phyloP scores from a whole-genome alignment of 345 rosid genomes.

The Brassica cretica region DNA sequence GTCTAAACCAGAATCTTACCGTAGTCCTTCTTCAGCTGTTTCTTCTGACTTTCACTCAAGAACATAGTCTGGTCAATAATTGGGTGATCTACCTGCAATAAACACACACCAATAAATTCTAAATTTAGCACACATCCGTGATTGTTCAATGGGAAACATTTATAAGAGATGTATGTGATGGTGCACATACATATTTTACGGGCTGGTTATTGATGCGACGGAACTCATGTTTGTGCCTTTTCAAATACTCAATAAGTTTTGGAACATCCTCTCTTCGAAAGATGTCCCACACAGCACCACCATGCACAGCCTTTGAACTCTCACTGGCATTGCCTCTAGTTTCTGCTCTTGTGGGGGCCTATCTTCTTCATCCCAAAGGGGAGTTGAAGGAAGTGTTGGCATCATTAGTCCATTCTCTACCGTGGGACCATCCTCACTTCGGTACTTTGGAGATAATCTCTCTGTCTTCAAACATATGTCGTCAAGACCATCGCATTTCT shows the following conservation, averaged over 20 bases:
- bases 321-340: not conserved
- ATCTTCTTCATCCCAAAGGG: slow-evolving; percentile 6
- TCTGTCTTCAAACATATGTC: slow-evolving; percentile 15
- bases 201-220: slow-evolving; percentile 45
- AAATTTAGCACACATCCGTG: not conserved
- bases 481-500: not conserved
- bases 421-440: slow-evolving; percentile 23
- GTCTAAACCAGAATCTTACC: slow-evolving; percentile 43
- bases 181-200: slow-evolving; percentile 15
- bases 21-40: slow-evolving; percentile 69
- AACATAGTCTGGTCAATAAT: slow-evolving; percentile 73
- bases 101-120: slow-evolving; percentile 45
- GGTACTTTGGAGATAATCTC: slow-evolving; percentile 10
- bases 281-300: slow-evolving; percentile 82
- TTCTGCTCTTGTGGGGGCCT: not conserved
- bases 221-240: slow-evolving; percentile 68
- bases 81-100: slow-evolving; percentile 59
- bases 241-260: slow-evolving; percentile 63
- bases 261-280: slow-evolving; percentile 72
- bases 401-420: slow-evolving; percentile 20
- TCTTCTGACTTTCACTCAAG: slow-evolving; percentile 62
- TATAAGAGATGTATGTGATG: slow-evolving; percentile 12
- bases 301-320: slow-evolving; percentile 15
- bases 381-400: slow-evolving; percentile 3
- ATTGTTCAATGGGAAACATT: not conserved